phyloP scores from a whole-genome alignment of 202 grass and related monocot species.

The Zoysia matrella region DNA sequence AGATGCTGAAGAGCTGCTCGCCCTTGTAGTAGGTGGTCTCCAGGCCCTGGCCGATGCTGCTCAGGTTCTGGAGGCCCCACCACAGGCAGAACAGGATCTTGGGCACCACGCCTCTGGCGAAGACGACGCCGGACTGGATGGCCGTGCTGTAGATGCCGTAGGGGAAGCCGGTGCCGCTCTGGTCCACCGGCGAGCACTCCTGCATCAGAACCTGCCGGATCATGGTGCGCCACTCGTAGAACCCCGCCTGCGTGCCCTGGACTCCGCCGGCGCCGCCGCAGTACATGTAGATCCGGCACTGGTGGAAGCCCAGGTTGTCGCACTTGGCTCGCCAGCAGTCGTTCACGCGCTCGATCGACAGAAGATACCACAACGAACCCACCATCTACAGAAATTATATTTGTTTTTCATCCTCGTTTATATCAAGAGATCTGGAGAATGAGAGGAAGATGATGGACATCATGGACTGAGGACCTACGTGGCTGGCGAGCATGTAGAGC shows the following conservation, averaged over 20 bases:
- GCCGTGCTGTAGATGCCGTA: constrained; percentile 69
- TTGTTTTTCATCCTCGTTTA: too few species aligned
- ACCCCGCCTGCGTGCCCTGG: constrained; percentile 32
- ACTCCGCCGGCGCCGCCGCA: constrained; percentile 47
- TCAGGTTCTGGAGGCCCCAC: constrained; percentile 86
- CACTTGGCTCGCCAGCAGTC: constrained; percentile 67
- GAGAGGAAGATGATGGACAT: too few species aligned
- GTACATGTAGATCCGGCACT: constrained; percentile 61
- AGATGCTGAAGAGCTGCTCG: constrained; percentile 77
- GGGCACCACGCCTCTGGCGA: constrained; percentile 36
- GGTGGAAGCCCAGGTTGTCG: constrained; percentile 23
- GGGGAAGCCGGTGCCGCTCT: constrained; percentile 35
- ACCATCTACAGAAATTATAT: constrained; percentile 52
- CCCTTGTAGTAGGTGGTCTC: constrained; percentile 70
- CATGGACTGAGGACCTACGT: constrained; percentile 21
- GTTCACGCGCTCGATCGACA: constrained; percentile 65
- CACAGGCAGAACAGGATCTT: constrained; percentile 76
- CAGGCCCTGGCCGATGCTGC: constrained; percentile 70
- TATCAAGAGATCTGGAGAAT: too few species aligned
- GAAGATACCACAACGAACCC: constrained; percentile 75
- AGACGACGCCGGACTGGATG: constrained; percentile 51
- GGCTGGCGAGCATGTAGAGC: constrained; percentile 71
- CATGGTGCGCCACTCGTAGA: constrained; percentile 56
- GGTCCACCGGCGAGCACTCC: constrained; percentile 42
- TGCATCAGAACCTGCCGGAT: constrained; percentile 34